These are phyloP conservation scores for Pugionium dolabratum DNA, from an alignment of 345 rosid species.

Conservation along the genomic window DNA sequence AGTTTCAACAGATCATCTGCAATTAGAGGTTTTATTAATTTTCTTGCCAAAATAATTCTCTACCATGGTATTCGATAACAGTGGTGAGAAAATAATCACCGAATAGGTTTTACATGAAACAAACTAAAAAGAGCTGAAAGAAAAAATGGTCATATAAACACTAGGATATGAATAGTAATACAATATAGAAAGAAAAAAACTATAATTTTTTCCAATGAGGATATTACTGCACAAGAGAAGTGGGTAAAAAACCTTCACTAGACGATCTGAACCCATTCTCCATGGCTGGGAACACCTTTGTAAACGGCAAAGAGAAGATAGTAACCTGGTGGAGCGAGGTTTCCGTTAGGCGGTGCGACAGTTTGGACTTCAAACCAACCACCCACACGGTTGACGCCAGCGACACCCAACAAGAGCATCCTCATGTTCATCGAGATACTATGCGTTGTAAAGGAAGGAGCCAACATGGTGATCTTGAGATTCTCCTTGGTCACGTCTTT, in stretches of 20 bases:
- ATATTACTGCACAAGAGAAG: constrained; percentile 19
- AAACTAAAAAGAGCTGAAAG: no score
- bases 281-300: constrained; percentile 55
- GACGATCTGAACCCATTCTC: constrained; percentile 57
- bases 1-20: no score
- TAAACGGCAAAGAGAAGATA: constrained; percentile 52
- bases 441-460: constrained; percentile 73
- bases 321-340: constrained; percentile 61
- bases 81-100: no score
- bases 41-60: no score
- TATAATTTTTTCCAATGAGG: background rate
- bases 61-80: no score
- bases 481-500: background rate
- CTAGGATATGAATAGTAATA: no score
- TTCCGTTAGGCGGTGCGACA: constrained; percentile 47
- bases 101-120: no score
- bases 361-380: constrained; percentile 32
- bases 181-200: no score
- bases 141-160: no score
- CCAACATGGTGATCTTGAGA: constrained; percentile 50
- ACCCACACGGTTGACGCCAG: constrained; percentile 9
- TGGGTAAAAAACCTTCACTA: constrained; percentile 26
- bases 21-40: no score
- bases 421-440: constrained; percentile 73
- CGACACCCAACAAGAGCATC: constrained; percentile 42